Evolutionary conservation across 768 basidiomycete species (phyloP).

Genomic region (Leccinellum luteum): DNA sequence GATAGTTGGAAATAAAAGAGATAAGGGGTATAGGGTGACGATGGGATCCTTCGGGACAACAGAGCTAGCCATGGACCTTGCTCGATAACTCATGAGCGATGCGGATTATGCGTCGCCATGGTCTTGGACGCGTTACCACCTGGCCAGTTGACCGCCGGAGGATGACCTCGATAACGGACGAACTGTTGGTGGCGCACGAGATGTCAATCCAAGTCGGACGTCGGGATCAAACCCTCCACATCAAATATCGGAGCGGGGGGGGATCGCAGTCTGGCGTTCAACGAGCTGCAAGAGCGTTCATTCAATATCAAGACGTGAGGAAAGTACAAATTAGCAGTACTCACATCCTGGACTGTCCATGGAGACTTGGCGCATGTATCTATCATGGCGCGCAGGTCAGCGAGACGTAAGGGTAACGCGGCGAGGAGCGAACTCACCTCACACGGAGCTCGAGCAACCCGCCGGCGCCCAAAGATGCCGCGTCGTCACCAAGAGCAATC

Average conservation of each 20-base stretch:
- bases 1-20: neutral
- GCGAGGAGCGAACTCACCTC: neutral
- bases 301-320: neutral
- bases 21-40: conserved; percentile 11
- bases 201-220: neutral
- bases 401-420: neutral
- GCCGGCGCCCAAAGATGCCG: neutral
- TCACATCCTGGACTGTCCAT: conserved; percentile 56
- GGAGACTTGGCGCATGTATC: neutral
- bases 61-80: neutral
- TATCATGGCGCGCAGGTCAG: neutral
- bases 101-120: neutral
- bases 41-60: neutral
- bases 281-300: neutral
- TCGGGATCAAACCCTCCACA: neutral
- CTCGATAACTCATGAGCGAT: neutral
- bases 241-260: neutral
- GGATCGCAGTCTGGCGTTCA: conserved; percentile 53
- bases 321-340: neutral
- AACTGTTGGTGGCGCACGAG: neutral
- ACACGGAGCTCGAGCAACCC: neutral
- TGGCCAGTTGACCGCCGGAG: neutral
- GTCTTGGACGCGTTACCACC: neutral
- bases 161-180: no score
- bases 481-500: neutral